Conservation (phyloP, 2,329 filamentous ascomycete genomes). For the Stagonosporopsis chrysanthemi region DNA sequence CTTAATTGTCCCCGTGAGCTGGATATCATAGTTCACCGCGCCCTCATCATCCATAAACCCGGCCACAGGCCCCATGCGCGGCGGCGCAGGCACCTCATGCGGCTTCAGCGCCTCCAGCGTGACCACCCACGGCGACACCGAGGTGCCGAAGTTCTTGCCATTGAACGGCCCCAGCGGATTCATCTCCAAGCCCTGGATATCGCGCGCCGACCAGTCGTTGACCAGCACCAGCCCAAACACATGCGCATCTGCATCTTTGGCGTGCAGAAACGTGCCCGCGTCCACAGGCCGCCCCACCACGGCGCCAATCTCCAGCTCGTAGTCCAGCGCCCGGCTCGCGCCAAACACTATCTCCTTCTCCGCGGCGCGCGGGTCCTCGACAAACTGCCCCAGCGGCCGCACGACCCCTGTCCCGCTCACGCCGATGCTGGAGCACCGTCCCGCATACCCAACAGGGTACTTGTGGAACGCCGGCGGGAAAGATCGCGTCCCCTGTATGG, state of each 20-base stretch:
- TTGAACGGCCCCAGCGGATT: constrained; percentile 67
- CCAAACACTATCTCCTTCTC: constrained; percentile 61
- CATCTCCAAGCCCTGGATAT: constrained; percentile 70
- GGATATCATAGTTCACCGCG: constrained; percentile 37
- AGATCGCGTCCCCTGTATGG: constrained; percentile 30
- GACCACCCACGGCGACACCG: constrained; percentile 68
- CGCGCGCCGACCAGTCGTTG: constrained; percentile 70
- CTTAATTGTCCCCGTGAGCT: constrained; percentile 31
- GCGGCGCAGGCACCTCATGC: constrained; percentile 35
- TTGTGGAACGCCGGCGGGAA: constrained; percentile 41
- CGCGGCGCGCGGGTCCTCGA: constrained; percentile 40
- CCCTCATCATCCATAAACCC: constrained; percentile 35
- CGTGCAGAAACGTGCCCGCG: constrained; percentile 49
- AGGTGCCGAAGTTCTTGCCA: constrained; percentile 67
- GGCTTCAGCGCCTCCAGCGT: constrained; percentile 64
- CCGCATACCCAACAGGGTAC: constrained; percentile 61
- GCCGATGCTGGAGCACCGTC: constrained; percentile 62
- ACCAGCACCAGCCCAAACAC: constrained; percentile 69
- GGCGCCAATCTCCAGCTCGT: constrained; percentile 59
- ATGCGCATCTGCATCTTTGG: constrained; percentile 58
- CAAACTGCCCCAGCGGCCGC: constrained; percentile 38
- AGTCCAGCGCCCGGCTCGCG: constrained; percentile 54
- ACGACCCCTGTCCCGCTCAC: constrained; percentile 54
- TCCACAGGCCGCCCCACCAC: constrained; percentile 54
- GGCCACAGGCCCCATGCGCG: constrained; percentile 31